Conservation (phyloP, 306 rosid species). For the Prunus padus region DNA sequence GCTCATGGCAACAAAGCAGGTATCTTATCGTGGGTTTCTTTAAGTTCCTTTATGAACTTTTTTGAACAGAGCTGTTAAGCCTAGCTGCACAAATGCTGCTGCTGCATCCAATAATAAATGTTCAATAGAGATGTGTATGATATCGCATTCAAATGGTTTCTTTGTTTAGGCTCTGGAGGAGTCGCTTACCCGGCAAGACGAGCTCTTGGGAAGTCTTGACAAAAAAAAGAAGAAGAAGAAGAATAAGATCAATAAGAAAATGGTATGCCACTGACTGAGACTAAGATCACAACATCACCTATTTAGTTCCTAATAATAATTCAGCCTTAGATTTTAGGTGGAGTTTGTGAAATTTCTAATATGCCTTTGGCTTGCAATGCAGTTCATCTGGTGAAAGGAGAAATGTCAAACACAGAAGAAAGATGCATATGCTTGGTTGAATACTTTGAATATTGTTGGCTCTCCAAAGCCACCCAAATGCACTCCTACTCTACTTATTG, state of each 20-base stretch:
- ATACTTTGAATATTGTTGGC: background rate
- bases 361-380: conserved; percentile 30
- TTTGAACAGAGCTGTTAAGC: background rate
- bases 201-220: conserved; percentile 64
- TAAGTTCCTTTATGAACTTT: background rate
- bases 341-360: background rate
- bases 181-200: conserved; percentile 57
- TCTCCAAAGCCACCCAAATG: conserved; percentile 21
- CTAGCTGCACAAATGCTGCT: background rate
- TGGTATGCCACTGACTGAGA: conserved; percentile 36
- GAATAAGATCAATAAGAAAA: conserved; percentile 54
- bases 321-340: background rate
- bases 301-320: background rate
- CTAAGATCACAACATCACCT: background rate
- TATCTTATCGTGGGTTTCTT: conserved; percentile 14
- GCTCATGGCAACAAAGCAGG: conserved; percentile 71
- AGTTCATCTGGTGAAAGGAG: conserved; percentile 51
- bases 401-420: background rate
- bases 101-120: no score
- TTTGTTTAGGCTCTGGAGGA: conserved; percentile 62
- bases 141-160: background rate
- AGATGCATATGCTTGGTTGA: background rate
- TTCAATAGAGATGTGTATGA: background rate
- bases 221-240: conserved; percentile 56
- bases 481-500: conserved; percentile 2